Evolutionary conservation across 257 asterid species (phyloP).

Genomic region (Solanum pinnatisectum): DNA sequence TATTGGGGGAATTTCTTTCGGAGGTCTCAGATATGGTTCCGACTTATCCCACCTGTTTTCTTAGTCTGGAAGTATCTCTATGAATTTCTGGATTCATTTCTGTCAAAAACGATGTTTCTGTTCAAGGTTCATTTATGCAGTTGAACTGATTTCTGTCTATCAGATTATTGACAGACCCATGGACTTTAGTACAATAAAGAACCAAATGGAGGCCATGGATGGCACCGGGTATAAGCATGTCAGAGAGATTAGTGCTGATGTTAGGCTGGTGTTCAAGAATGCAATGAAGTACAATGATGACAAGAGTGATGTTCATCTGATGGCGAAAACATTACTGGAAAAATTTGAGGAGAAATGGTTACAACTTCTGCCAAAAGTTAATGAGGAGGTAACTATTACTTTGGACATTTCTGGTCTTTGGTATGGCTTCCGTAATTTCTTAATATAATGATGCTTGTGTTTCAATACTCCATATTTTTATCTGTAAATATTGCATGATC

Average conservation of each 20-base stretch:
- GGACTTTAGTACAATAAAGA: slow-evolving; percentile 95
- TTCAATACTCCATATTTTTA: not conserved
- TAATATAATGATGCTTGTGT: not conserved
- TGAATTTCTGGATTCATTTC: not conserved
- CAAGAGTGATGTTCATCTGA: slow-evolving; percentile 71
- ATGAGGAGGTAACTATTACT: slow-evolving; percentile 58
- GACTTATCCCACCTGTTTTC: not conserved
- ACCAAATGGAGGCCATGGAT: slow-evolving; percentile 96
- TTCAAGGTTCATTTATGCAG: not conserved
- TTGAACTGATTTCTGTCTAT: slow-evolving; percentile 7
- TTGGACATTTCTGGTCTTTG: not conserved
- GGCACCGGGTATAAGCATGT: slow-evolving; percentile 91
- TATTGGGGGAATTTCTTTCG: not conserved
- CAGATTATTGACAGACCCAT: slow-evolving; percentile 98
- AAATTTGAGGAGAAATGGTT: slow-evolving; percentile 93
- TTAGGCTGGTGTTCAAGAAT: slow-evolving; percentile 64
- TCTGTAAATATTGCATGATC: not conserved
- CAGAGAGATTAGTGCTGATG: slow-evolving; percentile 72
- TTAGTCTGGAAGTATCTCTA: not conserved
- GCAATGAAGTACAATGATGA: slow-evolving; percentile 94
- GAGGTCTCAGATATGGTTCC: not conserved
- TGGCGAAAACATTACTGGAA: slow-evolving; percentile 63
- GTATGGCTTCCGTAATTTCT: not conserved
- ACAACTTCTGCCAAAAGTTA: slow-evolving; percentile 80
- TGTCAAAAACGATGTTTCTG: not conserved